Conservation (phyloP, 2,329 filamentous ascomycete species). For the Pseudogymnoascus sp. region DNA sequence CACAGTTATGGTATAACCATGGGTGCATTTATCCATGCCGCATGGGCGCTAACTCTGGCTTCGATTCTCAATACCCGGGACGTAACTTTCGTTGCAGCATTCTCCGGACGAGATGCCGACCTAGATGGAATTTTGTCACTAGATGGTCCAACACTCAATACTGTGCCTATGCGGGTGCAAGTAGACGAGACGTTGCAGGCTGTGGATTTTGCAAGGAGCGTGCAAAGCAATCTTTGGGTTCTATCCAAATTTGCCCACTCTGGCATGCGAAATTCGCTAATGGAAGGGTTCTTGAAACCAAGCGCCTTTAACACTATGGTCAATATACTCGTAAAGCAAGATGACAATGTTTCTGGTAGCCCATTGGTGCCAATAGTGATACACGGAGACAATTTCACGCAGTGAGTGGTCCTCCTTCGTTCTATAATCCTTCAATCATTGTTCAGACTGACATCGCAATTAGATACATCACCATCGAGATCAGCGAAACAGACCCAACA, state of each 20-base stretch:
- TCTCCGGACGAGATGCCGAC: conserved; percentile 1
- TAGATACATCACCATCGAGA: conserved; percentile 8
- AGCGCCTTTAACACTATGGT: conserved; percentile 9
- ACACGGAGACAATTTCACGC: not conserved
- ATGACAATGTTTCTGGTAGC: not conserved
- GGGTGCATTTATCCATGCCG: conserved; percentile 14
- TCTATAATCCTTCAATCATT: not conserved
- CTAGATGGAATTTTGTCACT: not conserved
- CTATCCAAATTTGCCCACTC: not conserved
- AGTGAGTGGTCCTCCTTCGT: not conserved
- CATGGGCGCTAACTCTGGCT: conserved; percentile 27
- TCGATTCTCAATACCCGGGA: conserved; percentile 6
- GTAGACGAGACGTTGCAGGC: not conserved
- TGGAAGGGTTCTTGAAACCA: not conserved
- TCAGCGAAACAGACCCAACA: conserved; percentile 6
- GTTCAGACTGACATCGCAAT: not conserved
- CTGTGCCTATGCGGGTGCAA: not conserved
- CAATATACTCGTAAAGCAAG: conserved; percentile 8
- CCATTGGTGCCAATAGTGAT: conserved; percentile 1
- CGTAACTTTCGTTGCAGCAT: conserved; percentile 5
- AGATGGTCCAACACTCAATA: conserved; percentile 10
- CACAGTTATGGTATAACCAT: conserved; percentile 2
- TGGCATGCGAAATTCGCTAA: conserved; percentile 3
- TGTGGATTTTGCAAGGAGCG: not conserved
- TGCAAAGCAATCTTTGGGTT: conserved; percentile 1